phyloP scores from a whole-genome alignment of 116 monocot species.

The Posidonia oceanica region DNA sequence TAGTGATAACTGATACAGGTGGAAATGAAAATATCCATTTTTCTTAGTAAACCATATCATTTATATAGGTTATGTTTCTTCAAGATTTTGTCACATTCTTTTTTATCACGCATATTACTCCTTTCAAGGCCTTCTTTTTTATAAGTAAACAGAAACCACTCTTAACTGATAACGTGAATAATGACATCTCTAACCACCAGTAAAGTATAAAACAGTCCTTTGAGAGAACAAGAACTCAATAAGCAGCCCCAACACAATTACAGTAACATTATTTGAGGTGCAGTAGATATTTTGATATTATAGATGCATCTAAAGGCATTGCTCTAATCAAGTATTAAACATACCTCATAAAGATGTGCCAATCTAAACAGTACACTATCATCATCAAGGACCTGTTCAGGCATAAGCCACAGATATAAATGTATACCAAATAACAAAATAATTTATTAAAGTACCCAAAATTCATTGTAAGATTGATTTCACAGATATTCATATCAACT shows the following conservation, averaged over 20 bases:
- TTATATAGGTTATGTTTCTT: no score
- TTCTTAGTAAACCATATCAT: no score
- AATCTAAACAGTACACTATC: conserved; percentile 74
- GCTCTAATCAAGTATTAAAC: neutral
- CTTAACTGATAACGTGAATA: no score
- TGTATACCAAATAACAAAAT: neutral
- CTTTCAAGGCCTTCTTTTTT: no score
- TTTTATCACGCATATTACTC: no score
- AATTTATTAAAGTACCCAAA: neutral
- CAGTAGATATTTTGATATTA: neutral
- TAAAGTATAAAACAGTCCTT: neutral
- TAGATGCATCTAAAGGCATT: neutral
- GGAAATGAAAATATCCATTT: no score
- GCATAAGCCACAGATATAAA: neutral
- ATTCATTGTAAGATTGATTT: no score
- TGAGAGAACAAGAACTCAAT: neutral
- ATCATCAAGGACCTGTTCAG: conserved; percentile 62
- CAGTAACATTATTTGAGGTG: neutral
- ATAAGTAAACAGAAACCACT: no score
- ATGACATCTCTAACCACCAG: no score
- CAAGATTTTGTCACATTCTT: no score
- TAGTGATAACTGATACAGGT: no score
- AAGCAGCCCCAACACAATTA: neutral
- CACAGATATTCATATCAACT: no score
- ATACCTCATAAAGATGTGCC: conserved; percentile 94